Base-by-base conservation (phyloP, 176 grass and related monocot species). In the Hordeum marinum region DNA sequence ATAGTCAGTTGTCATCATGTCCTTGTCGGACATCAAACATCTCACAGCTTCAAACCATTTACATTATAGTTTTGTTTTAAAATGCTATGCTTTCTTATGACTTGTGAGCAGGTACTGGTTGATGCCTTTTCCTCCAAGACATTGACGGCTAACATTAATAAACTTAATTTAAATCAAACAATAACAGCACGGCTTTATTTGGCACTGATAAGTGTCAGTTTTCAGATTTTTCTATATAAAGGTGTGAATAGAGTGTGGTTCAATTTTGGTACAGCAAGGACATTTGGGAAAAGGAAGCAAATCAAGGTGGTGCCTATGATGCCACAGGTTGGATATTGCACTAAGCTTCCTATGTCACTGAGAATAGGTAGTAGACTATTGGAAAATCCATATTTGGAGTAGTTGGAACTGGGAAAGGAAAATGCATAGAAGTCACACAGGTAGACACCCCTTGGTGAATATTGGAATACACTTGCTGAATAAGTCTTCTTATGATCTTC, bases 51-150 rank as follows among this genome's bases (percentile, higher is more conserved):
- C 17, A 88, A 92, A 87, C 50, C 74, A 63, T 84, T 89, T 77
- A 75, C 60, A 65, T 54, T 68, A 75, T 81, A 88, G 73, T 84
- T 77, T 82, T 76, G 14, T 77, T 75, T 80, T 54, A 76, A 87
- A 85, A 86, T 87, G 78, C 63, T 80, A 93, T 75, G 24, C 76
- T 94, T 94, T 91, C 85, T 86, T 83, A 63, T 80, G 84, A 77
- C 83, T 86, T 83, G 78, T 82, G 84, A 90, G 87, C 82, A 97
- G 90, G 90, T 97, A 83, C 79, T 72, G 64, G 67, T 86, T 67
- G 71, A 86, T 94, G 85, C 79, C 89, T 94, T 97, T 92, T 90
- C 87, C 79, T 68, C 26, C 75, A 91, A 94, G 95, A 90, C 54
- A 93, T 91, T 93, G 90, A 90, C 68, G 78, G 80, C 55, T 83